Evolutionary conservation across 2,329 filamentous ascomycete genomes (phyloP).

Genomic region (Phialophora chinensis): DNA sequence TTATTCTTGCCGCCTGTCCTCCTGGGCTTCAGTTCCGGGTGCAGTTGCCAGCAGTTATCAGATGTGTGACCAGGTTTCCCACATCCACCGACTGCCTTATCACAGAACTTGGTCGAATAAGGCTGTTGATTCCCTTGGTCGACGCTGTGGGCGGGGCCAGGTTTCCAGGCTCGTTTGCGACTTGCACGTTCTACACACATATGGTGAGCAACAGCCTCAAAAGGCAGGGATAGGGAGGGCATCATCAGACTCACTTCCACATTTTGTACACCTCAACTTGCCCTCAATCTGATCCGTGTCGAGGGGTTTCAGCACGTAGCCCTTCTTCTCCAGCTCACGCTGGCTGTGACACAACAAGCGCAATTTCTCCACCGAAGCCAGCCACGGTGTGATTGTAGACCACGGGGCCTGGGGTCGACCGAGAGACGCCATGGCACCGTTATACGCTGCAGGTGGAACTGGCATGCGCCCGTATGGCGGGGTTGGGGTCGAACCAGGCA

Average conservation of each 20-base stretch:
- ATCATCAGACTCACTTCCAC: conserved; percentile 24
- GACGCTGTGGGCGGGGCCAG: not conserved
- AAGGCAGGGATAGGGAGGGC: not conserved
- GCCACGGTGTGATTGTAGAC: conserved; percentile 28
- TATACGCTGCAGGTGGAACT: not conserved
- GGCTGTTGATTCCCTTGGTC: not conserved
- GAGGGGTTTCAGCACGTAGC: conserved; percentile 34
- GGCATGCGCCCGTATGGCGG: not conserved
- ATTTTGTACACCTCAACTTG: conserved; percentile 28
- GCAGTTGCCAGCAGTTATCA: not conserved
- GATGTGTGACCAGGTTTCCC: not conserved
- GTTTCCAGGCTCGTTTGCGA: not conserved
- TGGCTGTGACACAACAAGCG: conserved; percentile 28
- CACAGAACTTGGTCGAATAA: conserved; percentile 1
- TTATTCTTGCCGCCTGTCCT: not conserved
- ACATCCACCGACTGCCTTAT: not conserved
- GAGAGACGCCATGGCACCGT: not conserved
- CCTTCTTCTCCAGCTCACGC: conserved; percentile 22
- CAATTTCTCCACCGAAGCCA: conserved; percentile 25
- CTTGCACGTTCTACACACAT: not conserved
- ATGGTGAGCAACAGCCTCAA: not conserved
- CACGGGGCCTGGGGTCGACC: conserved; percentile 11
- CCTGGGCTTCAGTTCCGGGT: not conserved
- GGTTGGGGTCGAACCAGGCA: not conserved
- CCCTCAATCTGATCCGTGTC: conserved; percentile 24